phyloP scores from a whole-genome alignment of 2,329 filamentous ascomycete genomes.

The Diaporthe capsici region DNA sequence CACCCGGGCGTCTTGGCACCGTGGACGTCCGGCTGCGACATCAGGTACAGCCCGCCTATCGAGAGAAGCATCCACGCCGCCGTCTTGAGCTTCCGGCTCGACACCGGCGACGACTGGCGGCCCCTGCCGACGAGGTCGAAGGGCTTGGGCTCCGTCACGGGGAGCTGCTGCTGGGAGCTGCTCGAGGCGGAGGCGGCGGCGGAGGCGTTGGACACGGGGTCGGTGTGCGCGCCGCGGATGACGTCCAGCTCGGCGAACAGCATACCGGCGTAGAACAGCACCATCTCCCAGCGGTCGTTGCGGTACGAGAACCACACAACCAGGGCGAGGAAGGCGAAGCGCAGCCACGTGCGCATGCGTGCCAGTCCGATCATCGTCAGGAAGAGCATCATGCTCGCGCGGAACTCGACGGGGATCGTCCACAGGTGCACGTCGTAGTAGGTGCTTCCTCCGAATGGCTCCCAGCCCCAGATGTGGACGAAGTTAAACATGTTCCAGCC shows the following conservation, averaged over 20 bases:
- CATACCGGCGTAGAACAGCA: slow-evolving; percentile 69
- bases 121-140: slow-evolving; percentile 36
- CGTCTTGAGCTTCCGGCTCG: slow-evolving; percentile 15
- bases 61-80: slow-evolving; percentile 59
- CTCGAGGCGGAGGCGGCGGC: slow-evolving; percentile 17
- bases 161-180: slow-evolving; percentile 25
- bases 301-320: slow-evolving; percentile 62
- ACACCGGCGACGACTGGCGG: neutral
- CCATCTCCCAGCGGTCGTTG: slow-evolving; percentile 67
- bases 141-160: slow-evolving; percentile 18
- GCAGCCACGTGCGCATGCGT: slow-evolving; percentile 57
- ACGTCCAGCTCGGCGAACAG: slow-evolving; percentile 68
- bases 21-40: slow-evolving; percentile 60
- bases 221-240: slow-evolving; percentile 61
- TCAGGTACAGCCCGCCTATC: slow-evolving; percentile 67
- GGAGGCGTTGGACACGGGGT: slow-evolving; percentile 42
- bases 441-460: slow-evolving; percentile 62
- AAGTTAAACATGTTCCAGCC: slow-evolving; percentile 62
- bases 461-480: slow-evolving; percentile 66
- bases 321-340: slow-evolving; percentile 58
- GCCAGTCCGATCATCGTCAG: slow-evolving; percentile 65
- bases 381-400: slow-evolving; percentile 71
- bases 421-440: slow-evolving; percentile 72
- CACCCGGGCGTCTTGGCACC: slow-evolving; percentile 64
- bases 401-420: slow-evolving; percentile 74